Evolutionary conservation across 495 filamentous ascomycete species (phyloP).

Genomic region (Hypoxylon fuscum): DNA sequence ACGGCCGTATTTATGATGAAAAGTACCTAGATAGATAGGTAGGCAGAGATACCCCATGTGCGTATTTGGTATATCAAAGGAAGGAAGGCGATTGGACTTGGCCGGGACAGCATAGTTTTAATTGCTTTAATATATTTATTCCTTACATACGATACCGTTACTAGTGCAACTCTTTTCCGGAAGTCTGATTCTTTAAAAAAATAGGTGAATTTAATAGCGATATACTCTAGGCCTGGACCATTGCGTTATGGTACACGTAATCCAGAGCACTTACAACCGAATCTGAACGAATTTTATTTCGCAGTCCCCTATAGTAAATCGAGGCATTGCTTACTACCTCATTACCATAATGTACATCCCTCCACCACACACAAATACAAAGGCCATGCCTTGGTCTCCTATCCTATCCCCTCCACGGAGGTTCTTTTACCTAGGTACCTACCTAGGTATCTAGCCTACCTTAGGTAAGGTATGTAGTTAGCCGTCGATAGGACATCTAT

Average conservation of each 20-base stretch:
- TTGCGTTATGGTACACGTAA: no score
- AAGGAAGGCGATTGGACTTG: not conserved
- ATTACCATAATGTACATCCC: conserved; percentile 30
- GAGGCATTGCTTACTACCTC: conserved; percentile 8
- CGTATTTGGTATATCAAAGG: not conserved
- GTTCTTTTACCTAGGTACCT: conserved; percentile 12
- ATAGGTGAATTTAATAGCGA: no score
- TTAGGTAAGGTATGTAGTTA: no score
- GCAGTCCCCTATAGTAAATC: conserved; percentile 6
- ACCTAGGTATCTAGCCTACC: no score
- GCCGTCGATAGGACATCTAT: conserved; percentile 66
- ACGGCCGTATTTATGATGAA: no score
- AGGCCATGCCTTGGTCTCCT: conserved; percentile 10
- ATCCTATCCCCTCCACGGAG: conserved; percentile 3
- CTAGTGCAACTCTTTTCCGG: no score
- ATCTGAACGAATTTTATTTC: conserved; percentile 13
- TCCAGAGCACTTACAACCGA: not conserved
- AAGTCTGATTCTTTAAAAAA: no score
- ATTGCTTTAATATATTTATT: not conserved
- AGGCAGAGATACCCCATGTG: not conserved
- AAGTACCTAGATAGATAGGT: not conserved
- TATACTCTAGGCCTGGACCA: no score
- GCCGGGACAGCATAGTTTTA: not conserved
- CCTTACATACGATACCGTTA: no score
- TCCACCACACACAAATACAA: conserved; percentile 22